phyloP scores from a whole-genome alignment of 2,329 filamentous ascomycete species.

The Fusarium sp. region DNA sequence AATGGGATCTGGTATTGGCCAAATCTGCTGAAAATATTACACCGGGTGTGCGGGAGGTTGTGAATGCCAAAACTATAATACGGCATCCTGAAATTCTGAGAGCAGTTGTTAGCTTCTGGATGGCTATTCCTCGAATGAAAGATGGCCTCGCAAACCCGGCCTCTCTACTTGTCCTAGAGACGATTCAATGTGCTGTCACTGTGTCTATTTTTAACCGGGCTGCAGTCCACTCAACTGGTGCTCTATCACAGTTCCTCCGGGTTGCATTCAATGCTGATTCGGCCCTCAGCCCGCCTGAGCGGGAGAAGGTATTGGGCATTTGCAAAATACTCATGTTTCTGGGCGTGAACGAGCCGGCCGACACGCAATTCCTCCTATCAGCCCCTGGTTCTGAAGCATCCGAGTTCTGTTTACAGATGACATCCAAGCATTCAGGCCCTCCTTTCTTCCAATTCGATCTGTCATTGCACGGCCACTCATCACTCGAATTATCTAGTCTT shows the following conservation, averaged over 20 bases:
- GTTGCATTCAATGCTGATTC: conserved; percentile 69
- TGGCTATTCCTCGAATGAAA: conserved; percentile 66
- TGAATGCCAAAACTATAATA: conserved; percentile 66
- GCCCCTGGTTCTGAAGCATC: conserved; percentile 67
- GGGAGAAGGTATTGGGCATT: conserved; percentile 71
- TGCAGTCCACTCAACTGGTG: conserved; percentile 78
- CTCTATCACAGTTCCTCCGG: conserved; percentile 75
- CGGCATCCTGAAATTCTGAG: conserved; percentile 74
- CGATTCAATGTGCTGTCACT: conserved; percentile 69
- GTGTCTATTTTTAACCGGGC: conserved; percentile 77
- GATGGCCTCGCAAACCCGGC: conserved; percentile 62
- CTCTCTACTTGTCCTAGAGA: conserved; percentile 75
- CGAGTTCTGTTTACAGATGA: conserved; percentile 79
- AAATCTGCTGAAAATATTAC: conserved; percentile 55
- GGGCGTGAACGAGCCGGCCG: conserved; percentile 83
- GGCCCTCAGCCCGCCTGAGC: conserved; percentile 67
- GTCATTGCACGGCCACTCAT: conserved; percentile 87
- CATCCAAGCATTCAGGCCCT: conserved; percentile 80
- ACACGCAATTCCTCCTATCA: conserved; percentile 80
- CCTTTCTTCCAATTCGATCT: conserved; percentile 95
- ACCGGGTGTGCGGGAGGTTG: conserved; percentile 61
- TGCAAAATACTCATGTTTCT: conserved; percentile 78
- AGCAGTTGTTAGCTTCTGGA: conserved; percentile 74
- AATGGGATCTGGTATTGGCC: conserved; percentile 56
- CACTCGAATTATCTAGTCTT: conserved; percentile 89